These are phyloP conservation scores for Plantago elongata DNA, from an alignment of 257 asterid genomes.

Conservation along the genomic window DNA sequence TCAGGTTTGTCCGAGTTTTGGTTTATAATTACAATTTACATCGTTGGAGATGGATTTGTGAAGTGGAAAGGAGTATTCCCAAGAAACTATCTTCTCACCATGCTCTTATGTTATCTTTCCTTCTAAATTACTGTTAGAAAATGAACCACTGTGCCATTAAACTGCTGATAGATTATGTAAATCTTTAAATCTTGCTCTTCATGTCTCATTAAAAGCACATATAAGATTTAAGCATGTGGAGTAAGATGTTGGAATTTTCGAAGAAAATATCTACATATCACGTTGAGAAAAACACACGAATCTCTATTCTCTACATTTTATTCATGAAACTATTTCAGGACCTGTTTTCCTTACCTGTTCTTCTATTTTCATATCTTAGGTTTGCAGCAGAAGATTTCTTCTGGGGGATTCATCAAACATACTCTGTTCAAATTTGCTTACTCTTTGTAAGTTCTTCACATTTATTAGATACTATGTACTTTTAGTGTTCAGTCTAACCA, in stretches of 20 bases:
- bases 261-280: constrained; percentile 1
- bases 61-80: background rate
- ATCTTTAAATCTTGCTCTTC: background rate
- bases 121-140: background rate
- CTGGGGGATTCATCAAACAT: constrained; percentile 74
- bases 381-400: constrained; percentile 75
- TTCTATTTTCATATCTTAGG: constrained; percentile 42
- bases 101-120: constrained; percentile 3
- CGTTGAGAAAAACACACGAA: too few relatives aligned
- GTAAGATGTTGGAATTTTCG: background rate
- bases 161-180: background rate
- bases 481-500: constrained; percentile 9
- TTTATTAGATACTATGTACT: constrained; percentile 1
- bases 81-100: background rate
- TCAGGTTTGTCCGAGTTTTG: constrained; percentile 27
- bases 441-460: constrained; percentile 55
- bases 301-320: background rate
- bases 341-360: constrained; percentile 1
- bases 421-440: constrained; percentile 74
- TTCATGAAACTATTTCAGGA: background rate
- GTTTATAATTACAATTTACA: background rate
- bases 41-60: background rate
- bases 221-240: background rate
- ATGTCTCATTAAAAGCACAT: background rate
- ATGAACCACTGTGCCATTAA: background rate